Percentiles rank a stretch among this genome's conserved stretches.
Evolutionary conservation across 495 filamentous ascomycete species (phyloP).

Genomic region (Poronia punctata): DNA sequence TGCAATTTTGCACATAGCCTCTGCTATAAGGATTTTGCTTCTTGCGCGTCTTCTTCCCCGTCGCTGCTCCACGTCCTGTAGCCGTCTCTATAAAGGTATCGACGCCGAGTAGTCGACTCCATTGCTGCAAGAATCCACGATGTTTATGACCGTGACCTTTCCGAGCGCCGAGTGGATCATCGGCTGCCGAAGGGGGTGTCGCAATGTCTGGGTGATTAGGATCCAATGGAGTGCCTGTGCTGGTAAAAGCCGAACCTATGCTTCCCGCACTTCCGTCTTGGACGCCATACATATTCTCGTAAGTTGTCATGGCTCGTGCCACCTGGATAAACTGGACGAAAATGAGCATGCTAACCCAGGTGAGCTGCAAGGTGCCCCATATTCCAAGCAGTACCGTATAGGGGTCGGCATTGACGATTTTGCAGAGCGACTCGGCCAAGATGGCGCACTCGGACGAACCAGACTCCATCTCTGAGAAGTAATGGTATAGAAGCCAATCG

Average conservation of each 20-base stretch:
- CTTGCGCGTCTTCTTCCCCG: conserved; percentile 39
- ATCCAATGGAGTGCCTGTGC: conserved; percentile 65
- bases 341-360: conserved; percentile 94
- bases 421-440: conserved; percentile 66
- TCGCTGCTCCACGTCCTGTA: conserved; percentile 49
- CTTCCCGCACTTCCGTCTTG: conserved; percentile 51
- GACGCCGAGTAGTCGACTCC: conserved; percentile 77
- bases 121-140: conserved; percentile 63
- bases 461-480: conserved; percentile 25
- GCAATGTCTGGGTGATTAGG: conserved; percentile 29
- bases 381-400: conserved; percentile 71
- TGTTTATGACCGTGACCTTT: conserved; percentile 39
- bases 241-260: conserved; percentile 70
- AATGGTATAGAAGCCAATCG: conserved; percentile 38
- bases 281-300: conserved; percentile 83
- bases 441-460: conserved; percentile 59
- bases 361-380: conserved; percentile 76
- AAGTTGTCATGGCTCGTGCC: conserved; percentile 86
- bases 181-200: conserved; percentile 31
- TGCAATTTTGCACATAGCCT: conserved; percentile 78
- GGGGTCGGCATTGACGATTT: conserved; percentile 66
- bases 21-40: conserved; percentile 77
- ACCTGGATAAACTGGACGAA: conserved; percentile 88
- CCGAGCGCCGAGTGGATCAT: conserved; percentile 31
- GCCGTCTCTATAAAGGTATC: conserved; percentile 86